phyloP scores from a whole-genome alignment of 768 basidiomycete species.

The Cystobasidium onofrii region DNA sequence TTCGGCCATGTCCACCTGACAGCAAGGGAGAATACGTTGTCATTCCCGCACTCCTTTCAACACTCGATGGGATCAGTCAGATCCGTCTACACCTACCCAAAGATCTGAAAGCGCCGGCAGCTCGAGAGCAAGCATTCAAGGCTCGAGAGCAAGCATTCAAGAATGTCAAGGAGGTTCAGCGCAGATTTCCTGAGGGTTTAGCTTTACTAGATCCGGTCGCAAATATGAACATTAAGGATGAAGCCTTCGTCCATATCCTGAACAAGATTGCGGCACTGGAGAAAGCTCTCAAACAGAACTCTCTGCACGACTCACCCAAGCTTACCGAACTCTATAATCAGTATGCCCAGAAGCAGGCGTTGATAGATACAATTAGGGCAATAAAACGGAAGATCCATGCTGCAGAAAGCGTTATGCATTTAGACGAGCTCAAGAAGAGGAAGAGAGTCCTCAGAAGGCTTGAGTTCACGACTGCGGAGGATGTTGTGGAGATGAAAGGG shows the following conservation, averaged over 20 bases:
- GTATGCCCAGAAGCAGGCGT: conserved; percentile 67
- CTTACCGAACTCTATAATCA: conserved; percentile 72
- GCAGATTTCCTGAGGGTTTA: conserved; percentile 79
- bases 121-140: conserved; percentile 79
- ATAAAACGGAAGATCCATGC: conserved; percentile 79
- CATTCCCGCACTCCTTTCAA: conserved; percentile 77
- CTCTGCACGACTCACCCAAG: conserved; percentile 67
- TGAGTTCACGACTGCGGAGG: conserved; percentile 75
- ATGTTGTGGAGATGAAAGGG: conserved; percentile 97
- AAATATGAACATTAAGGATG: conserved; percentile 93
- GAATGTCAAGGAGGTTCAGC: conserved; percentile 80
- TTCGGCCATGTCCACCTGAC: conserved; percentile 64
- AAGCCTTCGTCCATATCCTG: conserved; percentile 77
- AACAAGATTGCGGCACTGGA: conserved; percentile 91
- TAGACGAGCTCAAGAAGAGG: conserved; percentile 90
- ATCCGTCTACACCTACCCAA: conserved; percentile 82
- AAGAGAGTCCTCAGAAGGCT: conserved; percentile 88
- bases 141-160: conserved; percentile 80
- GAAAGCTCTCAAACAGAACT: conserved; percentile 67
- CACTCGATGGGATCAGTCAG: conserved; percentile 75
- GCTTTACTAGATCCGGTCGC: conserved; percentile 79
- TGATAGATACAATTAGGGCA: conserved; percentile 61
- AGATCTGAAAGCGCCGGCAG: conserved; percentile 66
- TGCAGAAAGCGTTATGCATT: conserved; percentile 83
- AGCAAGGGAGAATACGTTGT: conserved; percentile 75